phyloP scores from a whole-genome alignment of 768 basidiomycete species.

The Cantharellus anzutake region DNA sequence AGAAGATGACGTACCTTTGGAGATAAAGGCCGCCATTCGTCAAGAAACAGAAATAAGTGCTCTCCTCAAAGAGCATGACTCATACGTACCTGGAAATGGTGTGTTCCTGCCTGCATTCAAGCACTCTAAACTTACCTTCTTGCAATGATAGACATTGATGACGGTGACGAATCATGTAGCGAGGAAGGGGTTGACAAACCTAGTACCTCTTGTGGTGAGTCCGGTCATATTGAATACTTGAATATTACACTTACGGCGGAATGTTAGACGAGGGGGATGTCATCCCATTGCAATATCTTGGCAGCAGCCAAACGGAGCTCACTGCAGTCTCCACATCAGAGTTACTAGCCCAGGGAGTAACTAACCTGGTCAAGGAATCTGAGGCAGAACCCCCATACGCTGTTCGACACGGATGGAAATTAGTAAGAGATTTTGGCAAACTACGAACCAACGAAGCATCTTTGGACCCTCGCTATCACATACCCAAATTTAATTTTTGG shows the following conservation, averaged over 20 bases:
- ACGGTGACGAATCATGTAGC: too few species aligned
- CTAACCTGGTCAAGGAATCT: neutral
- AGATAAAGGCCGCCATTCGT: constrained; percentile 11
- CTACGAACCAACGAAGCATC: neutral
- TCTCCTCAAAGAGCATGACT: neutral
- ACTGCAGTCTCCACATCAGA: constrained; percentile 1
- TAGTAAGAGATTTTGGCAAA: neutral
- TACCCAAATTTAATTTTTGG: neutral
- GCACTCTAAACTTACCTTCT: too few species aligned
- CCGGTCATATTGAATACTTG: too few species aligned
- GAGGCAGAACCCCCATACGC: neutral
- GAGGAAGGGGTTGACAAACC: too few species aligned
- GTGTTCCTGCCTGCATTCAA: too few species aligned
- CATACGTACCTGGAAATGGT: neutral
- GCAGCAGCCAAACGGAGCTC: constrained; percentile 1
- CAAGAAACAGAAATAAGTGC: constrained; percentile 9
- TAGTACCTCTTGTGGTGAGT: too few species aligned
- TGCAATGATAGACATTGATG: too few species aligned
- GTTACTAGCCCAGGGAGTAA: constrained; percentile 2
- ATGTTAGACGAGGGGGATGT: constrained; percentile 8
- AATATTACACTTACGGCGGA: too few species aligned
- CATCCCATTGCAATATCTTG: constrained; percentile 15
- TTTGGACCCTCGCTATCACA: constrained; percentile 3
- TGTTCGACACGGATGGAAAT: neutral
- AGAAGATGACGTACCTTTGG: constrained; percentile 19